phyloP scores from a whole-genome alignment of 2,329 filamentous ascomycete species.

The Hymenoscyphus scutula region DNA sequence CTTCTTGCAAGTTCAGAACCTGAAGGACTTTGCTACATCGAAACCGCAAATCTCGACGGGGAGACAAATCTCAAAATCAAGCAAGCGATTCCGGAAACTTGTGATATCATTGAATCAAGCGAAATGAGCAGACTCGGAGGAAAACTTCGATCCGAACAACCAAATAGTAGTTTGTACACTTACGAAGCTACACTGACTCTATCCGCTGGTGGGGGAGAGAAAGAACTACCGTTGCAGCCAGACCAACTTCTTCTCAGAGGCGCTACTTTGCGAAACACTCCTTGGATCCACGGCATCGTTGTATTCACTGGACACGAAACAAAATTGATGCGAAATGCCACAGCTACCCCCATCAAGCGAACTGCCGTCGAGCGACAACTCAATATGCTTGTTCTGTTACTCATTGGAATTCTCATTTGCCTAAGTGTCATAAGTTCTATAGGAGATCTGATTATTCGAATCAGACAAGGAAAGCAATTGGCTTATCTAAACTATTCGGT shows the following conservation, averaged over 20 bases:
- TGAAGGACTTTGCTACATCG: constrained; percentile 96
- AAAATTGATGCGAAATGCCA: constrained; percentile 98
- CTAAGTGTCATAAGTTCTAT: constrained; percentile 89
- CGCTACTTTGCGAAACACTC: constrained; percentile 91
- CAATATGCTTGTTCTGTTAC: constrained; percentile 87
- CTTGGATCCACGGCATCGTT: constrained; percentile 93
- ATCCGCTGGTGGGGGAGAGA: constrained; percentile 85
- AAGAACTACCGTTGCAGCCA: constrained; percentile 83
- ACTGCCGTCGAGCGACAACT: constrained; percentile 94
- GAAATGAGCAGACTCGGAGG: constrained; percentile 86
- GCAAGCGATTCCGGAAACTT: constrained; percentile 91
- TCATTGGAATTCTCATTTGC: constrained; percentile 77
- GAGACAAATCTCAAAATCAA: constrained; percentile 99
- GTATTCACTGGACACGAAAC: constrained; percentile 98
- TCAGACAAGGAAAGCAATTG: constrained; percentile 60
- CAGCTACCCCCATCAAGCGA: constrained; percentile 93
- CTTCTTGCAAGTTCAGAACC: constrained; percentile 93
- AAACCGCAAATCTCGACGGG: constrained; percentile 95
- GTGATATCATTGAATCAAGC: constrained; percentile 77
- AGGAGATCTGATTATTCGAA: constrained; percentile 80
- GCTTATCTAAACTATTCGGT: constrained; percentile 68
- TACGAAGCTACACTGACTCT: constrained; percentile 96
- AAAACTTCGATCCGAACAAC: constrained; percentile 88
- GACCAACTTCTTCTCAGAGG: constrained; percentile 92
- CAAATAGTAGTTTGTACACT: constrained; percentile 96